Evolutionary conservation across 495 filamentous ascomycete species (phyloP).

Genomic region (Penicillium angulare): DNA sequence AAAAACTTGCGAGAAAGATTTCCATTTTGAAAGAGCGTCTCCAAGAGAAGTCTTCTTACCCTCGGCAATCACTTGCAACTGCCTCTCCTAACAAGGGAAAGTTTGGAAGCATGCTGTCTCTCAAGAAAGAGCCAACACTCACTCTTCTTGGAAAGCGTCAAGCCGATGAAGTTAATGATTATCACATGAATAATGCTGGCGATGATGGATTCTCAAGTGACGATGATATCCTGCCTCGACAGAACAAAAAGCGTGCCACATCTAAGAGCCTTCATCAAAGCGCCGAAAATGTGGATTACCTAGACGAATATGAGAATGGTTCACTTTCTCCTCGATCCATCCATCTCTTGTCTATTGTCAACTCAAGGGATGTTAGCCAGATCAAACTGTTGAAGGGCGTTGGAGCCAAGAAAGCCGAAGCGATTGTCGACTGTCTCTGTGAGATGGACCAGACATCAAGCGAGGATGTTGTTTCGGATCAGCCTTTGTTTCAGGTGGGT

Average conservation of each 20-base stretch:
- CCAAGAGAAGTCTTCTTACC: constrained; percentile 27
- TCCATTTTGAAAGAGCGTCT: constrained; percentile 62
- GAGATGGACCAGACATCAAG: constrained; percentile 39
- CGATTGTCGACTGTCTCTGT: constrained; percentile 52
- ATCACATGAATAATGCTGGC: constrained; percentile 31
- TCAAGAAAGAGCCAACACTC: constrained; percentile 33
- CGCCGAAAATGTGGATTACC: constrained; percentile 15
- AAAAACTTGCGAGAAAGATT: constrained; percentile 79
- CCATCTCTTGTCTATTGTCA: constrained; percentile 78
- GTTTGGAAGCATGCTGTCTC: constrained; percentile 41
- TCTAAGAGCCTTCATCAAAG: constrained; percentile 24
- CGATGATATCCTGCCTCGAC: constrained; percentile 29
- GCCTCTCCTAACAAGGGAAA: constrained; percentile 25
- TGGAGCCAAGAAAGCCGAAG: constrained; percentile 54
- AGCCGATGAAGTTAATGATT: constrained; percentile 28
- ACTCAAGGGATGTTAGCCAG: constrained; percentile 70
- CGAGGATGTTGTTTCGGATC: constrained; percentile 18
- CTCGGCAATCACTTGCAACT: constrained; percentile 14
- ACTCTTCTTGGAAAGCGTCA: constrained; percentile 30
- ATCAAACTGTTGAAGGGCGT: constrained; percentile 68
- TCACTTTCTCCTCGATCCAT: constrained; percentile 63
- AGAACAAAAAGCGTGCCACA: constrained; percentile 43
- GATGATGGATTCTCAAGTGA: constrained; percentile 25
- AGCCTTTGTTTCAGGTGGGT: constrained; percentile 34
- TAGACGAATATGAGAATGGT: constrained; percentile 28